These are phyloP conservation scores for Litchi chinensis DNA, from an alignment of 345 rosid genomes.

Conservation along the genomic window DNA sequence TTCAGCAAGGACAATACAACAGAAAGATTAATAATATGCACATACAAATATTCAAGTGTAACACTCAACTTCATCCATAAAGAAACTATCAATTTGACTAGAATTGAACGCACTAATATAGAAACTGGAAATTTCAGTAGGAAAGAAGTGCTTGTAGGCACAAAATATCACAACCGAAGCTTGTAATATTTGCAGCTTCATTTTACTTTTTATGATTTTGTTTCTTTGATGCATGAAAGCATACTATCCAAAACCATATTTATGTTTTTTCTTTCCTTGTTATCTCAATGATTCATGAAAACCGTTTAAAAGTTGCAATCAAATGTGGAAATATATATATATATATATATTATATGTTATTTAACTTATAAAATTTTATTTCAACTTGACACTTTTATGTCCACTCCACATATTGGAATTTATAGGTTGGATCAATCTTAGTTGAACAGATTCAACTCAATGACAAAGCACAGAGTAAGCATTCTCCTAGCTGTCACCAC, in stretches of 20 bases:
- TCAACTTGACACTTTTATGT: background rate
- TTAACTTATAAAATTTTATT: background rate
- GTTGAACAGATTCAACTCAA: slow-evolving; percentile 2
- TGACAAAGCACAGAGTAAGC: background rate
- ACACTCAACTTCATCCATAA: background rate
- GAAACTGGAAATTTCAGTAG: background rate
- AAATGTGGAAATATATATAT: background rate
- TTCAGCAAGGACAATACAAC: background rate
- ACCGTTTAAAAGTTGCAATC: background rate
- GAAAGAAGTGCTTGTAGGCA: background rate
- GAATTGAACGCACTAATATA: background rate
- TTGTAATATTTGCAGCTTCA: background rate
- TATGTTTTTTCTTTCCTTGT: background rate
- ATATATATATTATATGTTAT: background rate
- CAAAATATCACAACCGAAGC: background rate
- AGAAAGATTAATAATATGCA: background rate
- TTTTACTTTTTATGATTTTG: background rate
- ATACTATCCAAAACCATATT: background rate
- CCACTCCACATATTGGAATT: background rate
- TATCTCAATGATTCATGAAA: background rate
- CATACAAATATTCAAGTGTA: slow-evolving; percentile 8
- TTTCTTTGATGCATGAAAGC: background rate
- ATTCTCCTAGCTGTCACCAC: background rate
- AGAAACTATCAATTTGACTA: background rate
- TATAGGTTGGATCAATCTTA: background rate